Conservation (phyloP, 1,284 basidiomycete genomes). For the Athelia sp. region DNA sequence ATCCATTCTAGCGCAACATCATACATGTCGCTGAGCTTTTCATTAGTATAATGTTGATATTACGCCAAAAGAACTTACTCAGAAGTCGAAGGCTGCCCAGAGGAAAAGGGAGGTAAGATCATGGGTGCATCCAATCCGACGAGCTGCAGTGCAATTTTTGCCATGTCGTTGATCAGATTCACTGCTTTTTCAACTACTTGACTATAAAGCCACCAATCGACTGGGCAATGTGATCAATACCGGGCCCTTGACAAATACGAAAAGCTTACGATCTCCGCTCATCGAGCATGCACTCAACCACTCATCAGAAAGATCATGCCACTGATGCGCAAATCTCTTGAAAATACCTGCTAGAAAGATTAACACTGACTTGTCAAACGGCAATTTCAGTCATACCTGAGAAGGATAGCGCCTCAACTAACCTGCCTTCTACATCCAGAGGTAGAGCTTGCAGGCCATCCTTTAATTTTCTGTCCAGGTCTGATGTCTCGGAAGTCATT, state of each 20-base stretch:
- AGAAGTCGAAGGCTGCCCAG: constrained; percentile 16
- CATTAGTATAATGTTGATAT: constrained; percentile 8
- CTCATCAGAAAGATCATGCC: constrained; percentile 40
- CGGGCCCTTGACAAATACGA: background rate
- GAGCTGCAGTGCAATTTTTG: constrained; percentile 25
- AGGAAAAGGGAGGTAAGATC: constrained; percentile 15
- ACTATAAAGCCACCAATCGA: constrained; percentile 55
- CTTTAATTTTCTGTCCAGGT: constrained; percentile 50
- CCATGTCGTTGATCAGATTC: constrained; percentile 34
- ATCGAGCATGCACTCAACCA: constrained; percentile 52
- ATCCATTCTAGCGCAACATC: constrained; percentile 39
- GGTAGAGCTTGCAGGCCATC: constrained; percentile 33
- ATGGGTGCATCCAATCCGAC: constrained; percentile 20
- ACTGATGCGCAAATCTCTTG: constrained; percentile 40
- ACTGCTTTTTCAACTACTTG: constrained; percentile 38
- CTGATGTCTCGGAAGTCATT: constrained; percentile 44
- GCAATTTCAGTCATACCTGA: constrained; percentile 33
- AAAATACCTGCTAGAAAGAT: constrained; percentile 35
- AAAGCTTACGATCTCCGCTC: constrained; percentile 35
- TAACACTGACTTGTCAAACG: background rate
- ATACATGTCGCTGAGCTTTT: constrained; percentile 35
- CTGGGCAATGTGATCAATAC: constrained; percentile 23
- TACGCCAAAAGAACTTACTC: constrained; percentile 14
- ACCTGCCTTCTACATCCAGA: constrained; percentile 52
- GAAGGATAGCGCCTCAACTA: constrained; percentile 41